Base-by-base conservation (phyloP, 495 filamentous ascomycete species). In the Aspergillus ostianus region DNA sequence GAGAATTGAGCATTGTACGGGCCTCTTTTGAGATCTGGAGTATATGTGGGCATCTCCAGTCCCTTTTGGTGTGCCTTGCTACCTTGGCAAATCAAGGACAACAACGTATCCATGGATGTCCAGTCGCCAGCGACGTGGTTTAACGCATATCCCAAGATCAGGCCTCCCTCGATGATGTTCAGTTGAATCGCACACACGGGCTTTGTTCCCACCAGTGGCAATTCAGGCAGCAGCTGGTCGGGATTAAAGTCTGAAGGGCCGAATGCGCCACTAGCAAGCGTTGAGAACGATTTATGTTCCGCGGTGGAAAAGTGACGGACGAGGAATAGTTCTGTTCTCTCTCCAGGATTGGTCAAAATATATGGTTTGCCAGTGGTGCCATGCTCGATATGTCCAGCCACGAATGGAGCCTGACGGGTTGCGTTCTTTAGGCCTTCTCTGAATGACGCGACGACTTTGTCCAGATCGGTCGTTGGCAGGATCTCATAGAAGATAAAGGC, bases 81-180 rank as follows among this genome's bases (percentile, higher is more conserved):
- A 44, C 69, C 53, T 51, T 63, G 62, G 51, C 66, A 69, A 23
- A 71, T 21, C 7, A 71, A 58, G 57, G 62, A 62, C 19, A 71
- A 19, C 46, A 69, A 67, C 23, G 51, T 57, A 49, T 70, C 51
- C 19, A 70, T 58, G 4, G 70, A 73, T 8, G 47, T 13, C 65
- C 65, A 73, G 56, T 73, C 70, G n/a, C 60, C 68, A 8, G 51
- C 61, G 6, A 61, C 60, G 29, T 73, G 70, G 29, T 67, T 60
- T 20, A 68, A 47, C 30, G 51, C 30, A 21, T 64, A 55, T 29
- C 60, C 66, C 4, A 73, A 9, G 23, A 67, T 57, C 13, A 73
- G 19, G 19, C 70, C 68, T 8, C 66, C 66, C 41, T 67, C 57
- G 2, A 73, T 61, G 51, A 69, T 1, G 26, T 36, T 67, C 15